Evolutionary conservation across 768 basidiomycete species (phyloP), one percentile per base, ranked within the genome.

Genomic region (Suillus lakei): DNA sequence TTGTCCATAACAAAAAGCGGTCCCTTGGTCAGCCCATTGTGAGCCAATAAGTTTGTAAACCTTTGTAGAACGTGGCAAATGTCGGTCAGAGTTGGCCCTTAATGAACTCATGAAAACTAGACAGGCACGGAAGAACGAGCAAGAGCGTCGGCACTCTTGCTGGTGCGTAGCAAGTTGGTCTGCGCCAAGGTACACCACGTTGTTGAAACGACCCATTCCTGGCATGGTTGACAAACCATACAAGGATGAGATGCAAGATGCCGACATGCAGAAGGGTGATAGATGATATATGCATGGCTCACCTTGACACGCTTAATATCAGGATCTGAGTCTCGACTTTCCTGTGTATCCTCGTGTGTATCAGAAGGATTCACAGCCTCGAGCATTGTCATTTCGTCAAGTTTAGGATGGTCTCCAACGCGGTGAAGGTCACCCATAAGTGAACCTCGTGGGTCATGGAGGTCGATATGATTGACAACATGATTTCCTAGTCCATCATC

Each of bases 1-100:
- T 74, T 96, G 90, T 53, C 96, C 96, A 72, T 92, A 93, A 77
- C 96, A 98, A 75, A 96, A 93, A 1, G 98, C 98, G 21, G 98
- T 99, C 55, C 98, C 98, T 75, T 95, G 90, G 83, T 99, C 98
- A 63, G 90, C 85, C 98, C 98, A 99, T 64, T 90, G 88, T 68
- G 91, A 86, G 65, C 91, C 94, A 61, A 95, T 86, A 66, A 99
- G 90, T 78, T 96, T 91, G 79, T 99, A 99, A 32, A 99, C 97
- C 91, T 99, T 72, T 70, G 68, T 73, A 64, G 67, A 72, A 59
- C 66, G 64, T 62, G 65, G 74, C 41, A 69, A 71, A 64, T 21
- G 68, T 67, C 68, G 73, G 77, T 77, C 69, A 77, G 74, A 74
- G 64, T 30, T 66, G 51, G 69, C 67, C 64, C 70, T 73, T 63